Conservation (phyloP, 2,329 filamentous ascomycete species). For the Amphichorda felina region DNA sequence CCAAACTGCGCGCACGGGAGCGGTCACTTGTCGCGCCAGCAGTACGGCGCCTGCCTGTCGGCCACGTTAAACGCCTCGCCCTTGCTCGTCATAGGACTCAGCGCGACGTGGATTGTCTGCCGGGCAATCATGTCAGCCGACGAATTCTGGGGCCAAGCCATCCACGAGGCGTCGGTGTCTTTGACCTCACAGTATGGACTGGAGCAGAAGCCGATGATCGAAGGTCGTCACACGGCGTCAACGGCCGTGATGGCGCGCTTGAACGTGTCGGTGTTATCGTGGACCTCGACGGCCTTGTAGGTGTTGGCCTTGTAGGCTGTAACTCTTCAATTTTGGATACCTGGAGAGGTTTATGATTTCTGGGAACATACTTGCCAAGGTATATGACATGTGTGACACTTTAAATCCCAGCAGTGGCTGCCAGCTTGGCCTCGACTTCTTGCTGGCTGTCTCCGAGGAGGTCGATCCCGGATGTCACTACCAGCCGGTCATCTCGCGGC, state of each 20-base stretch:
- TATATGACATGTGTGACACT: slow-evolving; percentile 31
- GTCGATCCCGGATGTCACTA: slow-evolving; percentile 28
- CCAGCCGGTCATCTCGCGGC: slow-evolving; percentile 23
- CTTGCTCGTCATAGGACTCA: slow-evolving; percentile 7
- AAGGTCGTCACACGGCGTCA: slow-evolving; percentile 17
- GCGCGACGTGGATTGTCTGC: slow-evolving; percentile 10
- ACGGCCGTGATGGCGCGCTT: slow-evolving; percentile 21
- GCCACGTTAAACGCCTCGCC: slow-evolving; percentile 12
- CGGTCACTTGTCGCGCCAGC: slow-evolving; percentile 13
- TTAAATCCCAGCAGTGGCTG: slow-evolving; percentile 18
- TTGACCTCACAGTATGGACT: slow-evolving; percentile 21
- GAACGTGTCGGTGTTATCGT: slow-evolving; percentile 27
- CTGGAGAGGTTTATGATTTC: background rate
- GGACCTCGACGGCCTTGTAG: slow-evolving; percentile 16
- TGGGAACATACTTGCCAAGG: slow-evolving; percentile 12
- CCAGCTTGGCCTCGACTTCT: slow-evolving; percentile 19
- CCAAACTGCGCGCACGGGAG: slow-evolving; percentile 11
- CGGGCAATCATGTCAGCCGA: slow-evolving; percentile 23
- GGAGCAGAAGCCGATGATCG: slow-evolving; percentile 18
- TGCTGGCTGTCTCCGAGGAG: slow-evolving; percentile 24
- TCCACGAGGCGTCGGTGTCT: slow-evolving; percentile 22
- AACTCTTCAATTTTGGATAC: background rate
- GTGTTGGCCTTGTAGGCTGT: slow-evolving; percentile 26
- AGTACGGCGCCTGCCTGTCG: slow-evolving; percentile 7
- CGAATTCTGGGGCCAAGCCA: slow-evolving; percentile 23